Evolutionary conservation across 257 asterid genomes (phyloP), one percentile per base, ranked within the genome.

Genomic region (Ajuga chamaepitys): DNA sequence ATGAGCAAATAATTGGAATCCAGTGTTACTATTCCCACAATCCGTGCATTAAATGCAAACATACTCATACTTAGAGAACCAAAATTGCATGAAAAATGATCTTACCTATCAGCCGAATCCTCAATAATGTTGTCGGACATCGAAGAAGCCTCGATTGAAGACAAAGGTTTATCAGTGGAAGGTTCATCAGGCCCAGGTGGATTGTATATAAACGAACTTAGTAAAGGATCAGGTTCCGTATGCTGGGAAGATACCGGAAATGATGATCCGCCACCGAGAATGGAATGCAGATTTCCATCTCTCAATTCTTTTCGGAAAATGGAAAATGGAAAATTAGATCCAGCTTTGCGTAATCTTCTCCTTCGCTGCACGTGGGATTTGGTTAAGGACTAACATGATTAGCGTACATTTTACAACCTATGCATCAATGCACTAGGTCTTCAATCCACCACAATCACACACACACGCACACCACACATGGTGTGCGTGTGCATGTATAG

Each of bases 181-280:
- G 82, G 57, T 65, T 77, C 87, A 51, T 81, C 84, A 21, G 44
- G 80, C 28, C 18, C 75, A 2, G 89, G 67, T 41, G 84, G 81
- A 70, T 74, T 85, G 82, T 53, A 76, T 20, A 91, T 86, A 75
- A 91, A 91, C 8, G 95, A 84, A 58, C 85, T 78, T 51, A 88
- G 62, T 52, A 86, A 67, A 22, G 92, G 86, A 74, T 91, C 98
- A 7, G 92, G 74, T 68, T 81, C 87, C 3, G 80, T 16, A 32
- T 70, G 85, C 0, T 84, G 68, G 37, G 88, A 75, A 16, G 88
- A 61, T 70, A 64, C 75, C 42, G 68, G 59, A 65, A 55, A 57
- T 1, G 90, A 79, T 54, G 89, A 81, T 37, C 93, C 59, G 3
- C 38, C 95, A 64, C 82, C 70, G 0, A 82, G 80, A 64, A 88